These are phyloP conservation scores for Moricandia moricandioides DNA, from an alignment of 345 rosid species.

Conservation along the genomic window DNA sequence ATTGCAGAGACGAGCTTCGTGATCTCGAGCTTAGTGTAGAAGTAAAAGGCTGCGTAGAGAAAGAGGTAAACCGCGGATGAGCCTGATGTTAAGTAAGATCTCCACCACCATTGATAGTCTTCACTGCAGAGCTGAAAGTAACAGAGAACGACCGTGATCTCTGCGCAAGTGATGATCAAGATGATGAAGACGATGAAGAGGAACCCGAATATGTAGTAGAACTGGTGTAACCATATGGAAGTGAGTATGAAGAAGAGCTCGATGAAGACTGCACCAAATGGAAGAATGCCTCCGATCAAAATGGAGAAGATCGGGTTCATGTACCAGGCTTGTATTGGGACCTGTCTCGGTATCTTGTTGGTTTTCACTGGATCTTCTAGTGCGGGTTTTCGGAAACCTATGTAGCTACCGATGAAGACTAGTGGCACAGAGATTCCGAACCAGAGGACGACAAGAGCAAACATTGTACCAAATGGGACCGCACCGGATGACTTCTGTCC, in stretches of 20 bases:
- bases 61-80: constrained; percentile 89
- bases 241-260: constrained; percentile 94
- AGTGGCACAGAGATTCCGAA: constrained; percentile 93
- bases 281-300: constrained; percentile 88
- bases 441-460: constrained; percentile 78
- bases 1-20: constrained; percentile 74
- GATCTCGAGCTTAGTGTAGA: constrained; percentile 88
- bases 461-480: constrained; percentile 93
- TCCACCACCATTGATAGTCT: constrained; percentile 99
- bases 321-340: constrained; percentile 86
- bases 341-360: constrained; percentile 84
- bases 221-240: constrained; percentile 86
- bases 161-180: constrained; percentile 78
- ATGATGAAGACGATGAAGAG: constrained; percentile 80
- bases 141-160: constrained; percentile 86
- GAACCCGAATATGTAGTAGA: constrained; percentile 93
- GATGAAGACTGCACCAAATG: constrained; percentile 92
- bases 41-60: constrained; percentile 84
- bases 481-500: constrained; percentile 94
- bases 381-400: constrained; percentile 75
- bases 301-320: constrained; percentile 81
- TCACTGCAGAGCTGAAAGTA: constrained; percentile 94
- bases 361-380: constrained; percentile 80
- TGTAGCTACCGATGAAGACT: constrained; percentile 66
- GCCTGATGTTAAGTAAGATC: constrained; percentile 85